Evolutionary conservation across 306 rosid species (phyloP).

Genomic region (Lathyrus oleraceus): DNA sequence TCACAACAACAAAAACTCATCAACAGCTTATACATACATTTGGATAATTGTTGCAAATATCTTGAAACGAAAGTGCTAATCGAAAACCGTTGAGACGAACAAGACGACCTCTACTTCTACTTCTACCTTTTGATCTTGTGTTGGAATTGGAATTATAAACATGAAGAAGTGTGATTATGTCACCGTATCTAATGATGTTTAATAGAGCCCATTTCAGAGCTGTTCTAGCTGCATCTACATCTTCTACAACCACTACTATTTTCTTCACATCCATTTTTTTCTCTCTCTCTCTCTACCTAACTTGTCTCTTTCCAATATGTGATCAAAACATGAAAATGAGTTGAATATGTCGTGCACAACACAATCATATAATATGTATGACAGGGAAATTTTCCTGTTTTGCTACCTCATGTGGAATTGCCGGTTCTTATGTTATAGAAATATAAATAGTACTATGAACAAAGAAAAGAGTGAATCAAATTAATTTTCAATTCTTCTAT

Average conservation of each 20-base stretch:
- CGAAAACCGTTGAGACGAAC: slow-evolving; percentile 77
- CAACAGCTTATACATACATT: slow-evolving; percentile 43
- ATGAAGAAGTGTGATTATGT: slow-evolving; percentile 77
- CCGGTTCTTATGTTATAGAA: slow-evolving; percentile 2
- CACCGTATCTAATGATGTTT: slow-evolving; percentile 74
- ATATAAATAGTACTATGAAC: too few species aligned
- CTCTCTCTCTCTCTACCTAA: slow-evolving; percentile 4
- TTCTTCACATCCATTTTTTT: slow-evolving; percentile 70
- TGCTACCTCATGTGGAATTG: not conserved
- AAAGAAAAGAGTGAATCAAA: too few species aligned
- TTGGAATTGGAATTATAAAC: slow-evolving; percentile 52
- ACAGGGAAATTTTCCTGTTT: not conserved
- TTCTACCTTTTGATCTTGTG: slow-evolving; percentile 53
- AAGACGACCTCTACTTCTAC: slow-evolving; percentile 53
- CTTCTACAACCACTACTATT: slow-evolving; percentile 86
- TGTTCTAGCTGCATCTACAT: slow-evolving; percentile 76
- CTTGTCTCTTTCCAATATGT: slow-evolving; percentile 28
- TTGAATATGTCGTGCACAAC: slow-evolving; percentile 3
- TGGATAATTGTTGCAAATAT: slow-evolving; percentile 67
- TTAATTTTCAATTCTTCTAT: too few species aligned
- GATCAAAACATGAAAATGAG: slow-evolving; percentile 1
- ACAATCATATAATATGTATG: not conserved
- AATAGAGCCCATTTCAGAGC: slow-evolving; percentile 83
- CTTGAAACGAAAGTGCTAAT: slow-evolving; percentile 78
- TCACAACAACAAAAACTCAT: not conserved